Conservation (phyloP, 345 rosid genomes). For the Brassica juncea region DNA sequence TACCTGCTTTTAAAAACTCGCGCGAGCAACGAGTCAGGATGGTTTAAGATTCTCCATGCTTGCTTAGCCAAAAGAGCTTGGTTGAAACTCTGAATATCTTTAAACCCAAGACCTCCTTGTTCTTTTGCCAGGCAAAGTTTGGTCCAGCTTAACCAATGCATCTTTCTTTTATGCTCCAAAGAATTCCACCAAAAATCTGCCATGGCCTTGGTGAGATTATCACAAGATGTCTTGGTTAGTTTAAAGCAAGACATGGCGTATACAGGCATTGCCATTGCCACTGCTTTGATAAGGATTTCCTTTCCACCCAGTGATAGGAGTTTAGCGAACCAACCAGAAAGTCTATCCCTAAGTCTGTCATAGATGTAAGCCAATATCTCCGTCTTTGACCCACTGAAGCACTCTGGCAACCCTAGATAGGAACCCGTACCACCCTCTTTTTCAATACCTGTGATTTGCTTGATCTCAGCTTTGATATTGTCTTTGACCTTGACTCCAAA, state of each 20-base stretch:
- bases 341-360: background rate
- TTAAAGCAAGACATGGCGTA: background rate
- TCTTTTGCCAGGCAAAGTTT: background rate
- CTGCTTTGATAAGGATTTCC: background rate
- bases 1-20: background rate
- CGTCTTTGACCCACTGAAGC: background rate
- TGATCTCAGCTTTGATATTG: too few species aligned
- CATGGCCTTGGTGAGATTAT: background rate
- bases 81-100: background rate
- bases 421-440: background rate
- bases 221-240: background rate
- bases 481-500: background rate
- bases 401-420: background rate
- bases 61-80: background rate
- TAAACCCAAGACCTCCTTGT: background rate
- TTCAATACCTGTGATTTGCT: too few species aligned
- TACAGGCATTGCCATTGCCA: fast-evolving
- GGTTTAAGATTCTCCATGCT: background rate
- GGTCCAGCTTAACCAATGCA: background rate
- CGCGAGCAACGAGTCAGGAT: background rate
- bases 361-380: background rate
- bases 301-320: background rate
- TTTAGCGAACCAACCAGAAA: background rate
- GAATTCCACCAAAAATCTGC: background rate
- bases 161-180: background rate